phyloP scores from a whole-genome alignment of 768 basidiomycete species.

The Xanthoconium stramineum region DNA sequence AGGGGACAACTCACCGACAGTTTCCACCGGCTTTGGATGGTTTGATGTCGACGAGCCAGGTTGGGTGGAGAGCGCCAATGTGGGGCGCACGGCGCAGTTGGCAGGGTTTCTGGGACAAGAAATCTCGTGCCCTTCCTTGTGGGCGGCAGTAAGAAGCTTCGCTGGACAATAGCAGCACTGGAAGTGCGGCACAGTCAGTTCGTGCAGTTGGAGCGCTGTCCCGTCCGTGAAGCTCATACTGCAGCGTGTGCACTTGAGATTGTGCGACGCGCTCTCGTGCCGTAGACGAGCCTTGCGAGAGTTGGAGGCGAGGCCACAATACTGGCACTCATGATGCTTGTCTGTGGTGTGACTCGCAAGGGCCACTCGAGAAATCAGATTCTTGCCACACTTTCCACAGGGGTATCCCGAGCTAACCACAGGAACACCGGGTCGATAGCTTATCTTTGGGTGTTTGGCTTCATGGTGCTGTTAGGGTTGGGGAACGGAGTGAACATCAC shows the following conservation, averaged over 20 bases:
- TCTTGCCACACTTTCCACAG: conserved; percentile 10
- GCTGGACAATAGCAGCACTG: conserved; percentile 5
- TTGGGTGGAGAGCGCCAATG: not conserved
- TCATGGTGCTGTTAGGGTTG: conserved; percentile 11
- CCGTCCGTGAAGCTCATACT: not conserved
- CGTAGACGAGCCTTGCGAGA: not conserved
- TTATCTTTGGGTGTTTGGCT: conserved; percentile 13
- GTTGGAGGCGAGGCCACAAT: conserved; percentile 9
- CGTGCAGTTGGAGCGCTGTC: not conserved
- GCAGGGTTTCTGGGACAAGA: conserved; percentile 3
- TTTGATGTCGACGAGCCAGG: not conserved
- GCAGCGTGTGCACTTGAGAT: not conserved
- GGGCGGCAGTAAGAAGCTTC: not conserved
- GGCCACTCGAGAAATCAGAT: not conserved
- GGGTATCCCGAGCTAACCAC: too few species aligned
- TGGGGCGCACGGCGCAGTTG: not conserved
- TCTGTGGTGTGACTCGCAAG: conserved; percentile 15
- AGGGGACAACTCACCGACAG: not conserved
- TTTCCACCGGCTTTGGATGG: not conserved
- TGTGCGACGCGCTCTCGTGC: conserved; percentile 12
- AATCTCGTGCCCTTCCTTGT: conserved; percentile 4
- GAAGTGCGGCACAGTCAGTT: not conserved
- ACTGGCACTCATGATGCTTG: conserved; percentile 15
- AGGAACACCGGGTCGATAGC: too few species aligned
- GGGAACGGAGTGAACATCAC: not conserved